Evolutionary conservation across 257 asterid species (phyloP).

Genomic region (Solanum gandarillasii): DNA sequence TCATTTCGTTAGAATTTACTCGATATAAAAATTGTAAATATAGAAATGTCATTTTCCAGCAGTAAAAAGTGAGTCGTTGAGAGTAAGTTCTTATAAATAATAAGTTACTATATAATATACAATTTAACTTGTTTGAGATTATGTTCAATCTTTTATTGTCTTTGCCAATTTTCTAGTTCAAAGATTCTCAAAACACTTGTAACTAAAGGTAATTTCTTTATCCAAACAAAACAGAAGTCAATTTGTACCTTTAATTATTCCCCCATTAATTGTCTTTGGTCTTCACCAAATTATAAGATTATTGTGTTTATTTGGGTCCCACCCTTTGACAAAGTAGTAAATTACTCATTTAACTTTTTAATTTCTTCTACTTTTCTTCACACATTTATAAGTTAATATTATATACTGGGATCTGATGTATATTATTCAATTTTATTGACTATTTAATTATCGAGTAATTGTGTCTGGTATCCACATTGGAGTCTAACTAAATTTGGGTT

Average conservation of each 20-base stretch:
- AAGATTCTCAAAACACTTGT: neutral
- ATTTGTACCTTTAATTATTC: neutral
- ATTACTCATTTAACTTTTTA: neutral
- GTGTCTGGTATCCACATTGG: accelerated
- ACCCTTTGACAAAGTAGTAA: neutral
- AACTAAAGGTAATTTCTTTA: neutral
- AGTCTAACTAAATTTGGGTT: no score
- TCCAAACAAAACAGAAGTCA: neutral
- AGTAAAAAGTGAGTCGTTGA: neutral
- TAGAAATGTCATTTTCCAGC: neutral
- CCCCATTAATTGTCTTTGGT: neutral
- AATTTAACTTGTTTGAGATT: neutral
- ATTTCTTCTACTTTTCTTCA: neutral
- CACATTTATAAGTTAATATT: neutral
- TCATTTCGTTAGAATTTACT: neutral
- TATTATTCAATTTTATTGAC: neutral
- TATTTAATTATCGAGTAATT: neutral
- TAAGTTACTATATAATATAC: neutral
- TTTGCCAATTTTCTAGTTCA: neutral
- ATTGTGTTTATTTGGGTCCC: neutral
- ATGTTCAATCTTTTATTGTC: neutral
- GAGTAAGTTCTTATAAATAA: neutral
- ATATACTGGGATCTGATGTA: no score
- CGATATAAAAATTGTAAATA: neutral
- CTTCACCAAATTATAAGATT: neutral